Conservation (phyloP, 345 rosid species). For the Noccaea bulbosa region DNA sequence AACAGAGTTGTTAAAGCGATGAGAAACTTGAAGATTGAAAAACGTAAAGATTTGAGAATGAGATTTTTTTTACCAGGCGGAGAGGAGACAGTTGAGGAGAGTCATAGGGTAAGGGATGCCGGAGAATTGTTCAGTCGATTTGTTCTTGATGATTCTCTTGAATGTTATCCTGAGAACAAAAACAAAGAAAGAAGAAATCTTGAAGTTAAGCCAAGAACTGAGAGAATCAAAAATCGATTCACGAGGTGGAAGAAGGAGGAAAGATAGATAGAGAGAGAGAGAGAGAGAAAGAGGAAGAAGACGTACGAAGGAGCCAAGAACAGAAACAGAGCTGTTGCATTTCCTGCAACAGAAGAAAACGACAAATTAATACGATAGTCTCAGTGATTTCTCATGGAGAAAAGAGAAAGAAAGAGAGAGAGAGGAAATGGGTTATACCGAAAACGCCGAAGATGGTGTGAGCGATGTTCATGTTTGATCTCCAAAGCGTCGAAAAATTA, state of each 20-base stretch:
- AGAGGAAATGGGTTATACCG: constrained; percentile 51
- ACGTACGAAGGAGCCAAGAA: constrained; percentile 89
- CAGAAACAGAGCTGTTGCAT: constrained; percentile 93
- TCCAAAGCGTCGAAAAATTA: neutral
- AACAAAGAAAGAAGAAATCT: constrained; percentile 2
- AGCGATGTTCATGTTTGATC: constrained; percentile 54
- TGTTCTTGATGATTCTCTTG: constrained; percentile 68
- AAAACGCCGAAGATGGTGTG: constrained; percentile 90
- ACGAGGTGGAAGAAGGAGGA: neutral
- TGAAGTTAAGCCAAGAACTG: neutral
- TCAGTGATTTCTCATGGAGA: constrained; percentile 26
- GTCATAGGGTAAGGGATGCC: constrained; percentile 98
- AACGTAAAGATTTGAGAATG: neutral
- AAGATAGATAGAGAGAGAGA: neutral
- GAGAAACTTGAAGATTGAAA: neutral
- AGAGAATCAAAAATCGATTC: neutral
- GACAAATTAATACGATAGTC: neutral
- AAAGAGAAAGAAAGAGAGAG: constrained; percentile 10
- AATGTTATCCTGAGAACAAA: constrained; percentile 71
- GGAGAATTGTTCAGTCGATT: constrained; percentile 87
- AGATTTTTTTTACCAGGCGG: constrained; percentile 68
- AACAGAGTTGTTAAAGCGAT: neutral
- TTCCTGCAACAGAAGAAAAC: constrained; percentile 59
- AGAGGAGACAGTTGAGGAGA: constrained; percentile 92
- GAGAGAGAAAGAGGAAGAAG: constrained; percentile 2